Base-by-base conservation (phyloP, 2,329 filamentous ascomycete genomes). In the Coniochaeta sp. region DNA sequence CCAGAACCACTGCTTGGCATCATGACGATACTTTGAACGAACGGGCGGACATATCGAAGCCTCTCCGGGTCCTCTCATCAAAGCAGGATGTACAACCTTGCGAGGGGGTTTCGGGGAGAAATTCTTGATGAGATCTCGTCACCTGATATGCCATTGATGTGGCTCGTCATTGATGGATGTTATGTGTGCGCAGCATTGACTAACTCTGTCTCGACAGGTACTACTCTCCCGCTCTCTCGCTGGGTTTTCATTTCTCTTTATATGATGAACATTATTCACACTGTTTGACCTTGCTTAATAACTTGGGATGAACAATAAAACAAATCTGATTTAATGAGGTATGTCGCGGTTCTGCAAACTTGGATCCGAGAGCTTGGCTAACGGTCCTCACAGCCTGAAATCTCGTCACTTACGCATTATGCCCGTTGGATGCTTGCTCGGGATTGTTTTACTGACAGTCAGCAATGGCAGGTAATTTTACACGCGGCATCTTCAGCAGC, bases 21-120 rank as follows among this genome's bases (percentile, higher is more conserved):
- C 70, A 81, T 86, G 83, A 86, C 77, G 83, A 86, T 81, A 76
- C 75, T 74, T 85, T 86, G 83, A 85, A 86, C 83, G 83, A 86
- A 86, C 83, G 83, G 83, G 83, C 83, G 83, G 83, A 85, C 83
- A 86, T 83, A 84, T 77, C 74, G 81, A 84, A 81, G 77, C 78
- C 67, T 67, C 62, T 60, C 70, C 69, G 75, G 71, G 73, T 68
- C 69, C 75, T 72, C 70, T 72, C 76, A 70, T 75, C 74, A 73
- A 81, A 82, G 74, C 82, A 75, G 79, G 82, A 78, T 74, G 47
- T 79, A 81, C 85, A 86, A 86, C 83, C 75, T 80, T 79, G 81
- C 79, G 82, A 79, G 78, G 74, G 74, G 69, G 73, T 71, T 67
- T 67, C 62, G 65, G 68, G 71, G 69, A 73, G 75, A 80, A 74